Evolutionary conservation across 2,329 filamentous ascomycete species (phyloP), one percentile per base, ranked within the genome.

Genomic region (Escovopsis weberi): DNA sequence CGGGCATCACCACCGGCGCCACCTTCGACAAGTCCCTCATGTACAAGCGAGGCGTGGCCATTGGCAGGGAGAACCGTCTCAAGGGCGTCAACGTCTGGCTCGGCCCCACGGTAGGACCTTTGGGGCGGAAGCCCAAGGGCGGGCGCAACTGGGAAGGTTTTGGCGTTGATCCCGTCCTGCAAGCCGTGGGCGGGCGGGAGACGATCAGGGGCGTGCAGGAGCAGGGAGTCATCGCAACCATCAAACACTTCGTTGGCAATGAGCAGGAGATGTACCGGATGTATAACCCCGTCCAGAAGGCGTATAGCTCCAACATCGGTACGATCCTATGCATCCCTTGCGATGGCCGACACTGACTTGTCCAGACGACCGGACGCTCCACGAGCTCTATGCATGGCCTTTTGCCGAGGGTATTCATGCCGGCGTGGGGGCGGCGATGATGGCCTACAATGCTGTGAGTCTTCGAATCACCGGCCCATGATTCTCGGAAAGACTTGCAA

Each of bases 391-490:
- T 53, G 72, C 80, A 0, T 94, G 86, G 85, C 87, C 86, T 0
- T 94, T 94, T 57, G 81, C 78, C 2, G 82, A 93, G 50, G 80
- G 78, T 12, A 69, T 94, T n/a, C 75, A 74, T 43, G 84, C 81
- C 5, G 85, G 85, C n/a, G 85, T 89, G 2, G 84, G 75, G 0
- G 77, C 78, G n/a, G 72, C 89, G 41, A 94, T 94, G 87, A 91
- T 85, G 57, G 78, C 80, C 1, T 94, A 94, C 52, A 81, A 85
- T 50, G 75, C 74, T 42, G 64, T 65, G 48, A 40, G 59, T 51
- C 8, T 18, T 64, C 48, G 41, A 58, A 50, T 9, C 15, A 2
- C 8, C 15, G 15, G 15, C 2, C 15, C 3, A 11, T 28, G 1
- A 11, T 6, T 26, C 36, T n/a, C 15, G 9, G 30, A 5, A 6